Conservation (phyloP, 75 land plant genomes). For the Adiantum capillusveneris region DNA sequence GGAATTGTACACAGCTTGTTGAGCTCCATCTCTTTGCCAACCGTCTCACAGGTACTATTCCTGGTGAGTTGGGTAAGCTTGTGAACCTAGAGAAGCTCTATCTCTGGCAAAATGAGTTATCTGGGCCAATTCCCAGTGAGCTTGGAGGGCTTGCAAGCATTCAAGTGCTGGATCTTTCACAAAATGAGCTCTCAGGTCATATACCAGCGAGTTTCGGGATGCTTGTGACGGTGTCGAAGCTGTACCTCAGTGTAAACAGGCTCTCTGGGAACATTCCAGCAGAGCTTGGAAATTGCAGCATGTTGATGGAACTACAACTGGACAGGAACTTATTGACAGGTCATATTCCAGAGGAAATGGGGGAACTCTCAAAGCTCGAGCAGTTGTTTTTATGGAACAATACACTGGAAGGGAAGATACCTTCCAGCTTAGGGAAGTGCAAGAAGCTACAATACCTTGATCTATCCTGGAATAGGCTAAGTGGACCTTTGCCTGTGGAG, state of each 20-base stretch:
- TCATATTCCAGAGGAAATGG: constrained; percentile 60
- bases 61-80: constrained; percentile 33
- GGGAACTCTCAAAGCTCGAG: constrained; percentile 53
- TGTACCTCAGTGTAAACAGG: constrained; percentile 47
- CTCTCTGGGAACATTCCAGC: constrained; percentile 60
- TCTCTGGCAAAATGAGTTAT: constrained; percentile 43
- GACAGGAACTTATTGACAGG: constrained; percentile 66
- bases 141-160: not conserved
- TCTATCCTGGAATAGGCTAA: constrained; percentile 56
- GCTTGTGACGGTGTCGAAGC: constrained; percentile 21
- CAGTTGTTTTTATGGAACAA: constrained; percentile 65
- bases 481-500: constrained; percentile 49
- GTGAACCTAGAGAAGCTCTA: constrained; percentile 6
- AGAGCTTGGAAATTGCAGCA: constrained; percentile 51
- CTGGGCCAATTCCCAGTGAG: constrained; percentile 54
- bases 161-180: too few relatives aligned
- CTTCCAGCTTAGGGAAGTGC: constrained; percentile 50
- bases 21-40: constrained; percentile 44
- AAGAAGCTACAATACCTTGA: constrained; percentile 64
- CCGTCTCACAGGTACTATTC: constrained; percentile 42
- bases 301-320: constrained; percentile 56
- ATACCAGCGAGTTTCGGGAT: constrained; percentile 41
- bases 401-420: constrained; percentile 51
- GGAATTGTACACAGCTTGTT: constrained; percentile 24
- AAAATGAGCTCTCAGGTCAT: constrained; percentile 8